Evolutionary conservation across 2,329 filamentous ascomycete genomes (phyloP).

Genomic region (Laburnicola sp.): DNA sequence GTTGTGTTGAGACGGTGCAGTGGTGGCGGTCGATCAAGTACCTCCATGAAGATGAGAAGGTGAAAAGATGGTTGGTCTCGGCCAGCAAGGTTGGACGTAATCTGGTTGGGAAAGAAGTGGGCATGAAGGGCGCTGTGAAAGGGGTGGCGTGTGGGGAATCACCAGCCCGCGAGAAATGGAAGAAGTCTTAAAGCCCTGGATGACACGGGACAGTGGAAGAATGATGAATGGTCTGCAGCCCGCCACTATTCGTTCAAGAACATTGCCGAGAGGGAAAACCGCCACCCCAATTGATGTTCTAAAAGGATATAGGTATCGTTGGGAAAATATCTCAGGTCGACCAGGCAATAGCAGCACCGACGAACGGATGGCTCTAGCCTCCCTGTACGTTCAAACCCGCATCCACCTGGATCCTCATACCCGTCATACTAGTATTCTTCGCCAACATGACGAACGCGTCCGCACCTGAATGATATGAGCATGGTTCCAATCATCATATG

Average conservation of each 20-base stretch:
- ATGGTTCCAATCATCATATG: not conserved
- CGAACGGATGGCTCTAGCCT: not conserved
- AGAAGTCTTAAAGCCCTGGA: slow-evolving; percentile 52
- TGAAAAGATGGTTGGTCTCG: slow-evolving; percentile 86
- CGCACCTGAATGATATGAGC: slow-evolving; percentile 29
- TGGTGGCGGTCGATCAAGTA: slow-evolving; percentile 96
- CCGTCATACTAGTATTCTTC: slow-evolving; percentile 57
- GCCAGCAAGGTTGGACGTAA: slow-evolving; percentile 93
- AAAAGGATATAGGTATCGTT: not conserved
- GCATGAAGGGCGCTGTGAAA: slow-evolving; percentile 80
- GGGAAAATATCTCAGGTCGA: too few species aligned
- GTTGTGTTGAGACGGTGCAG: slow-evolving; percentile 86
- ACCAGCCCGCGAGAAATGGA: slow-evolving; percentile 66
- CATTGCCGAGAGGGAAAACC: not conserved
- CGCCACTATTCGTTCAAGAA: not conserved
- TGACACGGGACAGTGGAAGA: slow-evolving; percentile 47
- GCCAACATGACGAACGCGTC: slow-evolving; percentile 60
- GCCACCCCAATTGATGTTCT: not conserved
- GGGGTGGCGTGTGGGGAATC: slow-evolving; percentile 91
- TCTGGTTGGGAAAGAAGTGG: slow-evolving; percentile 92
- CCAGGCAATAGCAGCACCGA: too few species aligned
- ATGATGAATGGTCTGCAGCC: slow-evolving; percentile 26
- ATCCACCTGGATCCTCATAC: slow-evolving; percentile 50
- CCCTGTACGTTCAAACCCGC: slow-evolving; percentile 40
- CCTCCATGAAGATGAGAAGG: slow-evolving; percentile 78